A percentile compares a stretch with the other conserved stretches of the same genome.
These are phyloP conservation scores for Mucor irregularis DNA, from an alignment of 371 early-diverging fungal species.

Conservation along the genomic window DNA sequence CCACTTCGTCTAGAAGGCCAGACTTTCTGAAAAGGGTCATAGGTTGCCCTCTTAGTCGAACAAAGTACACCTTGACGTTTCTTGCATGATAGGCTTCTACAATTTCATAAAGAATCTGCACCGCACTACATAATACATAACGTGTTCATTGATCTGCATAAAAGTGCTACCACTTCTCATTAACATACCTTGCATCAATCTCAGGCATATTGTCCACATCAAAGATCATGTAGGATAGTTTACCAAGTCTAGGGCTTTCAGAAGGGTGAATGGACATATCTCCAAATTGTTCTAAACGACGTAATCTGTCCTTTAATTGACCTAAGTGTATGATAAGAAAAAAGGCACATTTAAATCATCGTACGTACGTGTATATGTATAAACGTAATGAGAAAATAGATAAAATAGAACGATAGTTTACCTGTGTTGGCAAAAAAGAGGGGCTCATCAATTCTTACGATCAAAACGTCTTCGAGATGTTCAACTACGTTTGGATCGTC, in stretches of 20 bases:
- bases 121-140: constrained; percentile 57
- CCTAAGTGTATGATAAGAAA: constrained; percentile 32
- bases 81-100: constrained; percentile 81
- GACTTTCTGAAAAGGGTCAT: constrained; percentile 68
- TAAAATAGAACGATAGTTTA: too few relatives aligned
- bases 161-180: not conserved
- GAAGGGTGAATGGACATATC: constrained; percentile 86
- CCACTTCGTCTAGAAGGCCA: constrained; percentile 67
- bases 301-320: constrained; percentile 89
- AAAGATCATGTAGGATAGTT: constrained; percentile 72
- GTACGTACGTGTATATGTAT: too few relatives aligned
- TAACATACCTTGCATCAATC: constrained; percentile 80
- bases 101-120: constrained; percentile 85
- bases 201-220: constrained; percentile 85
- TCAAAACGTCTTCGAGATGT: constrained; percentile 79
- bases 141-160: not conserved
- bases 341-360: not conserved
- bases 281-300: constrained; percentile 90
- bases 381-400: too few relatives aligned
- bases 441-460: constrained; percentile 88
- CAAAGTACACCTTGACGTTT: constrained; percentile 80
- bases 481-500: constrained; percentile 65
- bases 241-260: constrained; percentile 70
- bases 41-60: constrained; percentile 73
- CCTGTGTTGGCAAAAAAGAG: constrained; percentile 94